These are phyloP conservation scores for Echium plantagineum DNA, from an alignment of 257 asterid species.

Conservation along the genomic window DNA sequence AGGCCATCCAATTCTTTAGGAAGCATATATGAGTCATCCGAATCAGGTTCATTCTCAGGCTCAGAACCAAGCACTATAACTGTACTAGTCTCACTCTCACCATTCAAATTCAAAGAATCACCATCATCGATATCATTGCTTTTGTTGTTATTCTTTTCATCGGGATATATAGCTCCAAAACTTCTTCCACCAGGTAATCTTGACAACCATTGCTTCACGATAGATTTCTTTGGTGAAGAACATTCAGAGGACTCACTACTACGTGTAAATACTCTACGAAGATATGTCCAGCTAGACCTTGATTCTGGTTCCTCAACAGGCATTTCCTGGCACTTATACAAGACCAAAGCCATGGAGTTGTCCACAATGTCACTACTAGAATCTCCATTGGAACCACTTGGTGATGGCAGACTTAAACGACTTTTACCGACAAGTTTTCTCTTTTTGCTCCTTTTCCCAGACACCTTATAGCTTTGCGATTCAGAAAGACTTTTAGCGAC, in stretches of 20 bases:
- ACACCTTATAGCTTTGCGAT: conserved; percentile 23
- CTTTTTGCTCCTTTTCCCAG: conserved; percentile 26
- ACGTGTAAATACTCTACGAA: conserved; percentile 37
- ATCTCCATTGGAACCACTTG: conserved; percentile 6
- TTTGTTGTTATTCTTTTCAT: conserved; percentile 37
- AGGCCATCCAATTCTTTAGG: conserved; percentile 50
- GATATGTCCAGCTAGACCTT: conserved; percentile 53
- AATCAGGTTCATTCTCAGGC: conserved; percentile 14
- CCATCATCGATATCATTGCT: conserved; percentile 19
- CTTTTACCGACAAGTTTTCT: conserved; percentile 33
- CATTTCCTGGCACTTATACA: conserved; percentile 25
- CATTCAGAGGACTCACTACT: conserved; percentile 20
- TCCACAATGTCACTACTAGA: conserved; percentile 19
- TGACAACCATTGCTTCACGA: conserved; percentile 36
- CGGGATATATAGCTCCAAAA: conserved; percentile 58
- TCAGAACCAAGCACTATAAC: conserved; percentile 23
- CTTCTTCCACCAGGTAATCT: conserved; percentile 48
- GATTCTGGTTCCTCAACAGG: conserved; percentile 12
- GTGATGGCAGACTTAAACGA: conserved; percentile 29
- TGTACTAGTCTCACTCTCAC: conserved; percentile 38
- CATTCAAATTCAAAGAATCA: conserved; percentile 21
- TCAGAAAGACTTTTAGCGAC: conserved; percentile 16
- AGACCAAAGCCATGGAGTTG: conserved; percentile 48
- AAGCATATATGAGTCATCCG: conserved; percentile 15
- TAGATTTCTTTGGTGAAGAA: conserved; percentile 33